These are phyloP conservation scores for Aspergillus heteromorphus DNA, from an alignment of 495 filamentous ascomycete species.

Conservation along the genomic window DNA sequence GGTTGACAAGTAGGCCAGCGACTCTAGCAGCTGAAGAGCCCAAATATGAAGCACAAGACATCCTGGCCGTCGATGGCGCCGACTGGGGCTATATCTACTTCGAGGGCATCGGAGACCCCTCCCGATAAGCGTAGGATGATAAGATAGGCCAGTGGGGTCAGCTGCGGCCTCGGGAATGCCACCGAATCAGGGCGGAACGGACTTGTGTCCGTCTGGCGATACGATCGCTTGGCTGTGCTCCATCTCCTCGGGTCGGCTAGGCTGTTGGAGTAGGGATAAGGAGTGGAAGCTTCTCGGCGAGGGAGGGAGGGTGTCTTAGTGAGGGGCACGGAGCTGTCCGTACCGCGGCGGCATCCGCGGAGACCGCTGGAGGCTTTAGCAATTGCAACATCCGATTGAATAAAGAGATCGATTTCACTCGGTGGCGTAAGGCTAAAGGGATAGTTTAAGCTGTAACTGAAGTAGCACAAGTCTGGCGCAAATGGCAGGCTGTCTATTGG, in stretches of 20 bases:
- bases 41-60: slow-evolving; percentile 3
- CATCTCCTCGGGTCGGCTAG: background rate
- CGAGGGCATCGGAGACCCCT: slow-evolving; percentile 1
- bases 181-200: background rate
- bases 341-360: background rate
- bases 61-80: background rate
- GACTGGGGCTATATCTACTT: background rate
- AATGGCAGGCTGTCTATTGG: background rate
- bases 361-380: background rate
- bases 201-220: background rate
- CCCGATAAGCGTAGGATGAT: slow-evolving; percentile 5
- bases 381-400: background rate
- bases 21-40: background rate
- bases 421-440: too few relatives aligned
- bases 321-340: background rate
- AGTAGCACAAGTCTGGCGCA: background rate
- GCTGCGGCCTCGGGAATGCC: background rate
- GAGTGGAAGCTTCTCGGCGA: background rate
- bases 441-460: too few relatives aligned
- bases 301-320: background rate
- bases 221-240: background rate
- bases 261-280: background rate
- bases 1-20: slow-evolving; percentile 1
- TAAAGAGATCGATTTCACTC: too few relatives aligned
- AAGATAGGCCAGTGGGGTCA: background rate